Conservation (phyloP, 1,284 basidiomycete genomes). For the Coniferiporia sulphurascens region DNA sequence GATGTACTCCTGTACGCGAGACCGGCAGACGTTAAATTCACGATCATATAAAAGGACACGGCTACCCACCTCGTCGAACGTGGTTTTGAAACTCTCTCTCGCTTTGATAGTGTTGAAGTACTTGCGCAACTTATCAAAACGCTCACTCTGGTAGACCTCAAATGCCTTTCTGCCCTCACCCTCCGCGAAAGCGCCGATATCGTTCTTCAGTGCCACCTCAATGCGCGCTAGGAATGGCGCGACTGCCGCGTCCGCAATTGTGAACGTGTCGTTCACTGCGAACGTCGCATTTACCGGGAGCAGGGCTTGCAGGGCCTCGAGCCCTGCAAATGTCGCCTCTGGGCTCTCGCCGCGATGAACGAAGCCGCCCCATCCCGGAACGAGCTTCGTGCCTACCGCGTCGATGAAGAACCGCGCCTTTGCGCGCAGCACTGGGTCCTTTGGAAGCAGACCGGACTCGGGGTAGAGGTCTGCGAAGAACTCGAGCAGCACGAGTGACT, state of each 20-base stretch:
- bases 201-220: constrained; percentile 37
- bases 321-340: constrained; percentile 34
- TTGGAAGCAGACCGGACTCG: constrained; percentile 41
- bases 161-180: constrained; percentile 39
- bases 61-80: constrained; percentile 37
- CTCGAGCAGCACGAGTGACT: constrained; percentile 59
- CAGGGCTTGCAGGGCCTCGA: constrained; percentile 39
- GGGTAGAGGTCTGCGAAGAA: constrained; percentile 56
- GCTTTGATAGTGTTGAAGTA: constrained; percentile 39
- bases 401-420: constrained; percentile 59
- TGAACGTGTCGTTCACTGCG: constrained; percentile 41
- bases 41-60: background rate
- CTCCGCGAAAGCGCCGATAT: constrained; percentile 39
- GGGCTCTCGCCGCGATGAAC: constrained; percentile 36
- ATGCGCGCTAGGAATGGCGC: constrained; percentile 36
- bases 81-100: constrained; percentile 45
- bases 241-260: constrained; percentile 29
- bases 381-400: constrained; percentile 38
- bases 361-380: constrained; percentile 34
- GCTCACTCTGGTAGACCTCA: constrained; percentile 35
- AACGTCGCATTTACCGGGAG: constrained; percentile 36
- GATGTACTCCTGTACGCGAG: background rate
- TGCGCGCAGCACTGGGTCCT: constrained; percentile 50
- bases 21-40: background rate
- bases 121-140: constrained; percentile 39